Conservation (phyloP, 78 protist species). For the Cyanophora paradoxa region DNA sequence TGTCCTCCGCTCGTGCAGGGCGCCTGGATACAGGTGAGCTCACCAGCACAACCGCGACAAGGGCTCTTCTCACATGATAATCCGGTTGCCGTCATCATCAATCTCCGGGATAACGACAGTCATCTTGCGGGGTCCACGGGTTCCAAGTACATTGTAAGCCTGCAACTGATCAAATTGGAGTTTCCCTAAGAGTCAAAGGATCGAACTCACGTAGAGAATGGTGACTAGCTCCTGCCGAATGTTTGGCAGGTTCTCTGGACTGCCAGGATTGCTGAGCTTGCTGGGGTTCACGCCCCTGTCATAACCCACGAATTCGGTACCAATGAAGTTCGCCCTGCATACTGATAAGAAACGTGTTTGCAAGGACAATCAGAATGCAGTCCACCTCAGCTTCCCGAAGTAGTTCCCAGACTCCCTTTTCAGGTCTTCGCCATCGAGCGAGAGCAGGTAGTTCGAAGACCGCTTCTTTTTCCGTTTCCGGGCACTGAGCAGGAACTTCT, state of each 20-base stretch:
- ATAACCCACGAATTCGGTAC: slow-evolving; percentile 32
- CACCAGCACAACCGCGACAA: no score
- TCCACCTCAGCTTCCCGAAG: slow-evolving; percentile 20
- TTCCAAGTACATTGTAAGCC: slow-evolving; percentile 13
- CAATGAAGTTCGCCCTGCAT: slow-evolving; percentile 15
- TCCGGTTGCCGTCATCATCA: not conserved
- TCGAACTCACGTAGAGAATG: slow-evolving; percentile 19
- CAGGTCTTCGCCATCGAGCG: slow-evolving; percentile 35
- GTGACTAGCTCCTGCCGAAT: slow-evolving; percentile 30
- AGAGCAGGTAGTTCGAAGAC: slow-evolving; percentile 38
- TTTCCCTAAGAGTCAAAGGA: no score
- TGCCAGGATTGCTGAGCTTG: not conserved
- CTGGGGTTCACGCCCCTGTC: slow-evolving; percentile 32
- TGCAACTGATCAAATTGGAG: no score
- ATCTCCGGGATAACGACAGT: not conserved
- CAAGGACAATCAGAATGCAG: not conserved
- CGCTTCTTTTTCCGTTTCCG: slow-evolving; percentile 37
- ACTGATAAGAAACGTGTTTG: not conserved
- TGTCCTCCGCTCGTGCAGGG: no score
- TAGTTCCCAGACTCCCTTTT: slow-evolving; percentile 1
- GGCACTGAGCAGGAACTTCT: slow-evolving; percentile 36
- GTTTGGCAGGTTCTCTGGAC: not conserved
- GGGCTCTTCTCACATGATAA: no score
- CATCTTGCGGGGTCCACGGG: slow-evolving; percentile 21
- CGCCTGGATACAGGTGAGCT: no score